Evolutionary conservation across 805 yeast species (phyloP).

Genomic region (Priceomyces castillae): DNA sequence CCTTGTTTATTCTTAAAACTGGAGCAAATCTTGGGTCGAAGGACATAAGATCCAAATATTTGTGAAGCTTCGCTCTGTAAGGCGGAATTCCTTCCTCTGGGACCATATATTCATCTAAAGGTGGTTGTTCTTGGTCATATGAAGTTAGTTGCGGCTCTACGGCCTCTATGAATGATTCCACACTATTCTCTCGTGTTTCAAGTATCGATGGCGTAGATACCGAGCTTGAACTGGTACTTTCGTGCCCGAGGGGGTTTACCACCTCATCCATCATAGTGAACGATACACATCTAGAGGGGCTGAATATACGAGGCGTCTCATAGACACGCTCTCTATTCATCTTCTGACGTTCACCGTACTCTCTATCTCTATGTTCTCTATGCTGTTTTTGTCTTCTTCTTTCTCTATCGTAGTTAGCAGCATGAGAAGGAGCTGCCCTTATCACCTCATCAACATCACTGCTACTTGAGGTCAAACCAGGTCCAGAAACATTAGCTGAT

Average conservation of each 20-base stretch:
- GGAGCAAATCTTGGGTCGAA: conserved; percentile 28
- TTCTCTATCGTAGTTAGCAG: background rate
- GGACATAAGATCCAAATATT: conserved; percentile 23
- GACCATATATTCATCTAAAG: conserved; percentile 10
- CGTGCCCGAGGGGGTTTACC: background rate
- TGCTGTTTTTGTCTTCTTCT: background rate
- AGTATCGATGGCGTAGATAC: background rate
- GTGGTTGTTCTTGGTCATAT: conserved; percentile 1
- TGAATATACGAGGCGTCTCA: conserved; percentile 4
- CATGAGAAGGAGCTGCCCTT: background rate
- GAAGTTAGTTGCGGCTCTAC: background rate
- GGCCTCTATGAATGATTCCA: conserved; percentile 2
- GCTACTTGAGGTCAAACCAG: background rate
- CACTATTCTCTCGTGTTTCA: background rate
- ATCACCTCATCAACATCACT: background rate
- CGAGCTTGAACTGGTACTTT: background rate
- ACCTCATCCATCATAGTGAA: background rate
- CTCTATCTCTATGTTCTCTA: background rate
- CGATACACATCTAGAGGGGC: conserved; percentile 4
- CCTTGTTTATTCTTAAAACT: conserved; percentile 21
- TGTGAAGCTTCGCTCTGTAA: conserved; percentile 22
- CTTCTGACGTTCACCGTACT: background rate
- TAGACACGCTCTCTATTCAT: background rate
- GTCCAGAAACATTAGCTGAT: conserved; percentile 2
- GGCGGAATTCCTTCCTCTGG: conserved; percentile 24